These are phyloP conservation scores for Botrytis pseudocinerea DNA, from an alignment of 2,329 filamentous ascomycete genomes.

Conservation along the genomic window DNA sequence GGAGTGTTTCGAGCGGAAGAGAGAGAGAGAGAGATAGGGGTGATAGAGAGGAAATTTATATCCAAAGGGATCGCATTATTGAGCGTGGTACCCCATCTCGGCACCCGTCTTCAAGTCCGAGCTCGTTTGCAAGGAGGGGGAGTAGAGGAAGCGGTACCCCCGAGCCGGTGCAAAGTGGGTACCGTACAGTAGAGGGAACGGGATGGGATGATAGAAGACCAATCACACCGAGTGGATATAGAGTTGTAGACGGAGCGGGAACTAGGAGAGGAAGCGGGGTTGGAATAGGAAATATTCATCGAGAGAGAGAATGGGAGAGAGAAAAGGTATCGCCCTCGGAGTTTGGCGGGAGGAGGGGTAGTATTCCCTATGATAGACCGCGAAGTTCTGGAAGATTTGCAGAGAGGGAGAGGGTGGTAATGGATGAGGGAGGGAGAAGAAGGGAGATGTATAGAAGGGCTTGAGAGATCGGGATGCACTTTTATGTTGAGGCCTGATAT, in stretches of 20 bases:
- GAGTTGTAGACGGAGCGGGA: slow-evolving; percentile 6
- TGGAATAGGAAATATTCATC: not conserved
- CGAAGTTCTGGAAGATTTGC: slow-evolving; percentile 11
- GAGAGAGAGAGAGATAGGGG: slow-evolving; percentile 1
- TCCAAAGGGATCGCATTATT: slow-evolving; percentile 16
- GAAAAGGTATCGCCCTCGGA: not conserved
- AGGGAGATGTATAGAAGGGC: slow-evolving; percentile 9
- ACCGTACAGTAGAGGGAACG: slow-evolving; percentile 8
- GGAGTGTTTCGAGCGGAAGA: not conserved
- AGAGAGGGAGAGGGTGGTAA: slow-evolving; percentile 7
- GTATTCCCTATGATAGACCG: not conserved
- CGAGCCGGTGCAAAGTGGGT: not conserved
- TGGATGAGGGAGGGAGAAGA: slow-evolving; percentile 18
- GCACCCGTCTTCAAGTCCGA: not conserved
- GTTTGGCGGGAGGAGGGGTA: not conserved
- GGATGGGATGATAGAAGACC: slow-evolving; percentile 10
- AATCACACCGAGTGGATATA: slow-evolving; percentile 4
- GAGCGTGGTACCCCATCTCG: slow-evolving; percentile 13
- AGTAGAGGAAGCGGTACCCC: not conserved
- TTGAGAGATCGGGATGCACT: not conserved
- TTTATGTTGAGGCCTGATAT: not conserved
- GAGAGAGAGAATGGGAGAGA: slow-evolving; percentile 5
- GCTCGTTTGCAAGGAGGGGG: not conserved
- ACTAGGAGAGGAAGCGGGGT: not conserved
- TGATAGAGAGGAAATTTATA: slow-evolving; percentile 5